Conservation (phyloP, 2,329 filamentous ascomycete species). For the Penicillium vulpinum region DNA sequence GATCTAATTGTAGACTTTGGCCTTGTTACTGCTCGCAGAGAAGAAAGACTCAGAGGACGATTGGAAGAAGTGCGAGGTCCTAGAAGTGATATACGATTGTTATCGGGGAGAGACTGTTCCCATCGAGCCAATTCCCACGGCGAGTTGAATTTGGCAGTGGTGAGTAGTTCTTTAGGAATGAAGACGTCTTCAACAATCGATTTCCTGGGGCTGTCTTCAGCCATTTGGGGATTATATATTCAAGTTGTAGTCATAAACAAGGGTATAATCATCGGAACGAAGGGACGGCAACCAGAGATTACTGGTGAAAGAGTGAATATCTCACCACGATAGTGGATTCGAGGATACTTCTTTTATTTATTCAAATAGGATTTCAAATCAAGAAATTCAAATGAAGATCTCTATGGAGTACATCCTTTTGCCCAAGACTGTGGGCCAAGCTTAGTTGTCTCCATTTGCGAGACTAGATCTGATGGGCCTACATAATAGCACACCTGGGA, state of each 20-base stretch:
- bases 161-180: constrained; percentile 18
- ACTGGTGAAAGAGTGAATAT: not conserved
- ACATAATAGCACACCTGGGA: not conserved
- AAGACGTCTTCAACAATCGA: constrained; percentile 22
- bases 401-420: not conserved
- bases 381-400: not conserved
- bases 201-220: constrained; percentile 1
- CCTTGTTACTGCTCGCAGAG: constrained; percentile 8
- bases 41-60: constrained; percentile 16
- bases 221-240: not conserved
- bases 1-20: constrained; percentile 10
- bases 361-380: not conserved
- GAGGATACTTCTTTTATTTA: not conserved
- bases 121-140: constrained; percentile 20
- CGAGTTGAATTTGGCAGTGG: constrained; percentile 21
- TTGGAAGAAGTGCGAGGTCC: constrained; percentile 1
- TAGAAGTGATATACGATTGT: constrained; percentile 13
- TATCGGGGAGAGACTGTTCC: constrained; percentile 21
- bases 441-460: not conserved
- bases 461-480: constrained; percentile 1
- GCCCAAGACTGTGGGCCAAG: not conserved
- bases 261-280: not conserved
- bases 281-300: not conserved
- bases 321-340: no score
- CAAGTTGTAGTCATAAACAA: not conserved